phyloP scores from a whole-genome alignment of 805 yeast species.

The Torulaspora gathmanii region DNA sequence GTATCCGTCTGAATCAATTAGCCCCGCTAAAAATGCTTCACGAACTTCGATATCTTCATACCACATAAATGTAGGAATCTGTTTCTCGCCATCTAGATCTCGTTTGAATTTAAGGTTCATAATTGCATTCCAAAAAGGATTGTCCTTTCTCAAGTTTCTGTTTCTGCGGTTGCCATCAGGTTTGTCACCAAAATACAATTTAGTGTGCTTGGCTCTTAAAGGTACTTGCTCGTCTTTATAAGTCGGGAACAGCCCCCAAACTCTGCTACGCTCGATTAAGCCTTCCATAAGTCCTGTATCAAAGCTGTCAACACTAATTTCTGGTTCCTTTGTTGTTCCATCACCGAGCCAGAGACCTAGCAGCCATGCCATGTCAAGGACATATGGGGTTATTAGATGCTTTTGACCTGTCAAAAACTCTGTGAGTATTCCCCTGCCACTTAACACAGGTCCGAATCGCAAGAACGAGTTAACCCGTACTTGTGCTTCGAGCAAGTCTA shows the following conservation, averaged over 20 bases:
- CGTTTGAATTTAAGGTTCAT: slow-evolving; percentile 24
- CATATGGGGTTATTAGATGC: slow-evolving; percentile 25
- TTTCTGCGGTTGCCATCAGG: slow-evolving; percentile 12
- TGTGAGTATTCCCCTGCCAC: slow-evolving; percentile 35
- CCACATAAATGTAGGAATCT: slow-evolving; percentile 36
- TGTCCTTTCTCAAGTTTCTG: slow-evolving; percentile 22
- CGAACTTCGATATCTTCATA: slow-evolving; percentile 40
- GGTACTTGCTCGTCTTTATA: slow-evolving; percentile 22
- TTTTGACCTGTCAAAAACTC: slow-evolving; percentile 29
- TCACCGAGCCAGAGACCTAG: slow-evolving; percentile 42
- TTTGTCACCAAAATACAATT: slow-evolving; percentile 21
- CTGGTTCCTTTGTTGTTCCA: slow-evolving; percentile 31
- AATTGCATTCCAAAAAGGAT: slow-evolving; percentile 34
- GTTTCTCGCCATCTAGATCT: slow-evolving; percentile 25
- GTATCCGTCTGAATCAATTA: slow-evolving; percentile 40
- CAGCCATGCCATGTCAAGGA: slow-evolving; percentile 36
- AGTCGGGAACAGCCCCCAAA: slow-evolving; percentile 27
- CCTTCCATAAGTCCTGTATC: slow-evolving; percentile 28
- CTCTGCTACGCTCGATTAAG: slow-evolving; percentile 23
- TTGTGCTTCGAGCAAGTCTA: slow-evolving; percentile 25
- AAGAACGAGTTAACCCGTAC: slow-evolving; percentile 36
- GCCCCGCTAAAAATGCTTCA: slow-evolving; percentile 43
- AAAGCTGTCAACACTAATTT: slow-evolving; percentile 32
- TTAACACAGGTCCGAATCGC: slow-evolving; percentile 36
- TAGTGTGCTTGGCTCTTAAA: slow-evolving; percentile 26